Conservation (phyloP, 306 rosid genomes). For the Lithocarpus polystachyus region DNA sequence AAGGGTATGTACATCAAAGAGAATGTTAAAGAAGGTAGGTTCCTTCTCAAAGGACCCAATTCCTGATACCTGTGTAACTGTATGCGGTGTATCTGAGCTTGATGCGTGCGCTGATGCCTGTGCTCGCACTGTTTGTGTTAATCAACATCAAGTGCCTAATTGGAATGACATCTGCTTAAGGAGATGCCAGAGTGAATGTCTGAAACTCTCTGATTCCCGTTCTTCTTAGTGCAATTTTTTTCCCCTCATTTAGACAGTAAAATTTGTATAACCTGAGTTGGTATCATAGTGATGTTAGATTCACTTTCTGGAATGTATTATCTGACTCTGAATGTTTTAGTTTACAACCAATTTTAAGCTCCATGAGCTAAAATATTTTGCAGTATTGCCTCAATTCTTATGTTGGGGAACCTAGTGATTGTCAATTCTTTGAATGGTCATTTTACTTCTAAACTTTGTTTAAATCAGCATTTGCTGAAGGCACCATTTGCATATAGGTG, state of each 20-base stretch:
- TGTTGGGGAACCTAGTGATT: not conserved
- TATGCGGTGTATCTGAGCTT: conserved; percentile 86
- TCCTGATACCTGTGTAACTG: conserved; percentile 94
- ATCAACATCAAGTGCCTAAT: conserved; percentile 91
- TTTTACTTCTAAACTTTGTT: not conserved
- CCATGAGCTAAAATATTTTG: not conserved
- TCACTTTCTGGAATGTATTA: not conserved
- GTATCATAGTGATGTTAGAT: not conserved
- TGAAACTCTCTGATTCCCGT: conserved; percentile 64
- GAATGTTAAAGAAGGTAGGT: conserved; percentile 90
- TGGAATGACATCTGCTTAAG: conserved; percentile 89
- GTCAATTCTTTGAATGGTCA: not conserved
- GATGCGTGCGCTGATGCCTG: conserved; percentile 97
- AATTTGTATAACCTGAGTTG: not conserved
- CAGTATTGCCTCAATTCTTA: not conserved
- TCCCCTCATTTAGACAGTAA: not conserved
- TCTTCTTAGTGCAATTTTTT: conserved; percentile 39
- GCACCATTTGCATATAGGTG: not conserved
- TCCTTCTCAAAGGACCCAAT: conserved; percentile 93
- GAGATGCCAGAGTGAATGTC: conserved; percentile 95
- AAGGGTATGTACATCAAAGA: conserved; percentile 88
- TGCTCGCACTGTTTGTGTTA: conserved; percentile 87
- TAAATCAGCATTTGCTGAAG: not conserved
- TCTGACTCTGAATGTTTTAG: not conserved
- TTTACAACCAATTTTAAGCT: not conserved